phyloP scores from a whole-genome alignment of 768 basidiomycete genomes.

The Paxillus ammoniavirescens region DNA sequence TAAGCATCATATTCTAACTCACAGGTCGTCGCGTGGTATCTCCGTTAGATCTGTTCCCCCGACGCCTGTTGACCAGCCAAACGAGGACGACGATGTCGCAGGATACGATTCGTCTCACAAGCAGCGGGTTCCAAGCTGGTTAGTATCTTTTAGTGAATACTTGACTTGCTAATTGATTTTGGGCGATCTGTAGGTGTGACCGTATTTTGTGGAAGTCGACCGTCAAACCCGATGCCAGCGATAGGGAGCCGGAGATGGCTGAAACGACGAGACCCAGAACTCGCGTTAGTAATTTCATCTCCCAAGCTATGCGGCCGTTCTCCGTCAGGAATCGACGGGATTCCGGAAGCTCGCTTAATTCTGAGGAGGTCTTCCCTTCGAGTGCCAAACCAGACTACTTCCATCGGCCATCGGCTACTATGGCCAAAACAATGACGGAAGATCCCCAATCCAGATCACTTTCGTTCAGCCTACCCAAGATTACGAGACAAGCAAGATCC shows the following conservation, averaged over 20 bases:
- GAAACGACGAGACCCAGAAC: conserved; percentile 37
- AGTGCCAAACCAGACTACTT: conserved; percentile 21
- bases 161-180: conserved; percentile 1
- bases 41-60: conserved; percentile 29
- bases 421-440: conserved; percentile 9
- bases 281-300: conserved; percentile 53
- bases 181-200: conserved; percentile 61
- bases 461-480: conserved; percentile 20
- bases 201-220: conserved; percentile 83
- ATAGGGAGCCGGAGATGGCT: conserved; percentile 37
- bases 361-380: conserved; percentile 17
- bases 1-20: conserved; percentile 21
- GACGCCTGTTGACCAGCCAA: conserved; percentile 36
- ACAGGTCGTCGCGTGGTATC: conserved; percentile 28
- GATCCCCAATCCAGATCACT: conserved; percentile 15
- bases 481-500: conserved; percentile 22
- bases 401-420: conserved; percentile 8
- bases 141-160: conserved; percentile 20
- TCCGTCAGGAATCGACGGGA: conserved; percentile 38
- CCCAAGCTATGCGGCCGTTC: conserved; percentile 50
- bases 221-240: conserved; percentile 44
- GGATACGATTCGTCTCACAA: conserved; percentile 83
- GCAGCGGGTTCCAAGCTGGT: conserved; percentile 84
- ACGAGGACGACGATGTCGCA: conserved; percentile 50
- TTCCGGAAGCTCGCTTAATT: conserved; percentile 32